phyloP scores from a whole-genome alignment of 2,329 filamentous ascomycete genomes.

The Exophiala xenobiotica region DNA sequence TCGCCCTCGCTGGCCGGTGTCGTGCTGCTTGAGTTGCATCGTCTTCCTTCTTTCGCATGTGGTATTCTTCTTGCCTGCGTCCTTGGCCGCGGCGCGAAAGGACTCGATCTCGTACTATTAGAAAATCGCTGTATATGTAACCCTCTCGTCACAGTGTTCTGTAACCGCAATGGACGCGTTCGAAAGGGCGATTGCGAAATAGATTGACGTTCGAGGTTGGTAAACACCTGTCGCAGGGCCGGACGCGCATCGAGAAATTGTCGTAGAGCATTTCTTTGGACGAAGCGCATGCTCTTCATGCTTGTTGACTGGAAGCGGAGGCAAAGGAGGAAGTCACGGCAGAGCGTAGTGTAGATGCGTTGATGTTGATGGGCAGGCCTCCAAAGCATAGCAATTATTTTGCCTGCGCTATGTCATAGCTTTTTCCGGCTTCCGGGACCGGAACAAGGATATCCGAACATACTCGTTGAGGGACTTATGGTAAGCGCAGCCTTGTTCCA shows the following conservation, averaged over 20 bases:
- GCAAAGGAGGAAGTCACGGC: too few relatives aligned
- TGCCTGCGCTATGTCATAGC: slow-evolving; percentile 1
- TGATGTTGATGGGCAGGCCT: too few relatives aligned
- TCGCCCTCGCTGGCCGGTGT: neutral
- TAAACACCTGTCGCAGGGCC: slow-evolving; percentile 5
- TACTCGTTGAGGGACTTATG: too few relatives aligned
- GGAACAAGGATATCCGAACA: too few relatives aligned
- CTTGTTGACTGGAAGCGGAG: neutral
- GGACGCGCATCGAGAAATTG: slow-evolving; percentile 9
- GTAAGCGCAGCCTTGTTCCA: too few relatives aligned
- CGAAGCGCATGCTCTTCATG: slow-evolving; percentile 25
- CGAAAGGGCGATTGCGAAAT: slow-evolving; percentile 18
- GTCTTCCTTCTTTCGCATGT: neutral
- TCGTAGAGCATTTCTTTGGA: slow-evolving; percentile 12
- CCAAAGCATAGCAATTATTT: neutral
- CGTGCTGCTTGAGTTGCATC: slow-evolving; percentile 5
- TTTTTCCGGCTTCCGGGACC: too few relatives aligned
- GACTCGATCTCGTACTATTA: neutral
- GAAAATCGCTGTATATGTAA: slow-evolving; percentile 12
- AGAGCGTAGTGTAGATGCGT: too few relatives aligned
- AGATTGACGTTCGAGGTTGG: slow-evolving; percentile 13
- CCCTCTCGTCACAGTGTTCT: slow-evolving; percentile 5
- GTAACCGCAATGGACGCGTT: slow-evolving; percentile 18
- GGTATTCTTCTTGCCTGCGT: slow-evolving; percentile 23
- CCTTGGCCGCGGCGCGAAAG: neutral